phyloP scores from a whole-genome alignment of 805 yeast genomes.

The Starmerella vaccinii region DNA sequence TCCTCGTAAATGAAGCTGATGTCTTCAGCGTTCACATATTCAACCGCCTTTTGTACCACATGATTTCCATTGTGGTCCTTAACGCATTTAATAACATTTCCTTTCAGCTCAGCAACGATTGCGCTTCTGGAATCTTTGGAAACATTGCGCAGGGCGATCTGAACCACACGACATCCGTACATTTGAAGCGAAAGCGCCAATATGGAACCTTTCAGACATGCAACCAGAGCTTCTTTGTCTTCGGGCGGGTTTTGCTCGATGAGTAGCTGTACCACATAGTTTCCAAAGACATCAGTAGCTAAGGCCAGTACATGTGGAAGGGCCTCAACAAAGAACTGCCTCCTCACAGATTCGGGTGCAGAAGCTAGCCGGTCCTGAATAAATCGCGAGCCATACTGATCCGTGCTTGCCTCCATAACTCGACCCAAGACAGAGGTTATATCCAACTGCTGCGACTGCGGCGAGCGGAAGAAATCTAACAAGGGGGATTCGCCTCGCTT shows the following conservation, averaged over 20 bases:
- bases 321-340: conserved; percentile 73
- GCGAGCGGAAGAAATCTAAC: conserved; percentile 12
- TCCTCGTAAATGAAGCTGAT: conserved; percentile 65
- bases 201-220: conserved; percentile 63
- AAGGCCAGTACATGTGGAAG: conserved; percentile 62
- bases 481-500: conserved; percentile 14
- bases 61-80: conserved; percentile 98
- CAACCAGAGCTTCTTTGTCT: conserved; percentile 60
- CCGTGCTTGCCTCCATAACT: conserved; percentile 83
- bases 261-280: conserved; percentile 89
- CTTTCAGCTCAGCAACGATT: conserved; percentile 60
- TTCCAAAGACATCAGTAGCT: conserved; percentile 96
- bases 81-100: conserved; percentile 54
- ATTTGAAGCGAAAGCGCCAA: conserved; percentile 73
- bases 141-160: conserved; percentile 75
- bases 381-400: conserved; percentile 94
- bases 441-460: conserved; percentile 46
- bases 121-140: conserved; percentile 51
- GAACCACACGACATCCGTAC: conserved; percentile 98
- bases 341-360: conserved; percentile 61
- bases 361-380: conserved; percentile 76
- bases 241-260: conserved; percentile 69
- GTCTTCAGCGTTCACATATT: conserved; percentile 60
- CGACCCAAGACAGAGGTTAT: conserved; percentile 62
- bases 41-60: conserved; percentile 91